A percentile compares a stretch with the other conserved stretches of the same genome.
phyloP scores from a whole-genome alignment of 2,329 filamentous ascomycete genomes.

The Ophiostoma angusticollis region DNA sequence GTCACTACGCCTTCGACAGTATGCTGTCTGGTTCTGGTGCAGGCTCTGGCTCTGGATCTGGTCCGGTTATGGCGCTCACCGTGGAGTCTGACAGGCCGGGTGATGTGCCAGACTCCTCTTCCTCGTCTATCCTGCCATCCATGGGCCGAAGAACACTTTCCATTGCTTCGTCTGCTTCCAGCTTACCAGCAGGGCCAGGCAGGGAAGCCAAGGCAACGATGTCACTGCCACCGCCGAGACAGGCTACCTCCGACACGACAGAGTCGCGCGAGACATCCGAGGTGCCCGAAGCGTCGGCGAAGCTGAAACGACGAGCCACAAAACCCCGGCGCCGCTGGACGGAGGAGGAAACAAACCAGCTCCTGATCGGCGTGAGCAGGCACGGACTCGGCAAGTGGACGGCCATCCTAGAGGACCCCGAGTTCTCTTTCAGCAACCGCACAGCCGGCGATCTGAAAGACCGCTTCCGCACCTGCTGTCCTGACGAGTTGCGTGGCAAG shows the following conservation, averaged over 20 bases:
- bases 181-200: too few species aligned
- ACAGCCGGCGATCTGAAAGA: conserved; percentile 53
- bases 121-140: too few species aligned
- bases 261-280: conserved; percentile 5
- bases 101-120: too few species aligned
- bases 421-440: conserved; percentile 47
- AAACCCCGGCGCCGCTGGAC: conserved; percentile 52
- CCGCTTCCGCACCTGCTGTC: conserved; percentile 53
- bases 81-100: too few species aligned
- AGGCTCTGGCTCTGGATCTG: too few species aligned
- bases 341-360: conserved; percentile 50
- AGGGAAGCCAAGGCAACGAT: too few species aligned
- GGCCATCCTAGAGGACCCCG: conserved; percentile 46
- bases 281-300: conserved; percentile 16
- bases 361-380: conserved; percentile 47
- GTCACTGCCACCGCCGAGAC: too few species aligned
- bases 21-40: too few species aligned
- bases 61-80: too few species aligned
- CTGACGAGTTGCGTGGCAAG: conserved; percentile 41
- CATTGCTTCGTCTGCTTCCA: too few species aligned
- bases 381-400: conserved; percentile 56
- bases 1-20: conserved; percentile 4
- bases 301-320: conserved; percentile 39
- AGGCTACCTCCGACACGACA: not conserved
- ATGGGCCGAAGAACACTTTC: too few species aligned